Percentiles rank a stretch among this genome's conserved stretches.
Evolutionary conservation across 345 rosid species (phyloP).

Genomic region (Murraya koenigii): DNA sequence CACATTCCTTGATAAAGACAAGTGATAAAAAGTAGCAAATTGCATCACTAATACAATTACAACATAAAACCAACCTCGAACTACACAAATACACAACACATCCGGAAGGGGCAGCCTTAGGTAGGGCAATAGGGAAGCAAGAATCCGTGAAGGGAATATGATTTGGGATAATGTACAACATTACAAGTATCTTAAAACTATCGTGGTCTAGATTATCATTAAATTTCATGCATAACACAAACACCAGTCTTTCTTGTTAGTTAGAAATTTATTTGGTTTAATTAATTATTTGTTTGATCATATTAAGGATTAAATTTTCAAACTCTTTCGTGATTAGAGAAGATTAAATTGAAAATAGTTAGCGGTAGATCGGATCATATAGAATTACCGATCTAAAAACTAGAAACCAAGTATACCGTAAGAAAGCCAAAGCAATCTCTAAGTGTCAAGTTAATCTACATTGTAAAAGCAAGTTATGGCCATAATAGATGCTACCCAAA

Average conservation of each 20-base stretch:
- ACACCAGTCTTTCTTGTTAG: too few species aligned
- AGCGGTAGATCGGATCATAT: not conserved
- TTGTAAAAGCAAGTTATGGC: too few species aligned
- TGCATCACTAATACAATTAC: too few species aligned
- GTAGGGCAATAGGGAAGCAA: not conserved
- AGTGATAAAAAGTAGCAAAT: too few species aligned
- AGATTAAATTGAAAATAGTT: not conserved
- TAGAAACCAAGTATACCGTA: not conserved
- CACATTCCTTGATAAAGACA: too few species aligned
- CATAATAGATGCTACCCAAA: too few species aligned
- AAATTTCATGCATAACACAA: too few species aligned
- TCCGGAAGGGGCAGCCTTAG: not conserved
- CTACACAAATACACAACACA: not conserved
- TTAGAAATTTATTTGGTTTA: not conserved
- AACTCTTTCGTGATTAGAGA: not conserved
- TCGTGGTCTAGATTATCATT: too few species aligned
- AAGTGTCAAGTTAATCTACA: too few species aligned
- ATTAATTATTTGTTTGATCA: not conserved
- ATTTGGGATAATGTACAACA: too few species aligned
- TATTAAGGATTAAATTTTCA: not conserved
- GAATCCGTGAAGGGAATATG: too few species aligned
- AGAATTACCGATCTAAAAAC: not conserved
- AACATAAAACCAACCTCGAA: not conserved
- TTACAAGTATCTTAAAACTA: too few species aligned
- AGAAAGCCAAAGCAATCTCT: conserved; percentile 8